Evolutionary conservation across 768 basidiomycete species (phyloP), one percentile per base, ranked within the genome.

Genomic region (Exsudoporus frostii): DNA sequence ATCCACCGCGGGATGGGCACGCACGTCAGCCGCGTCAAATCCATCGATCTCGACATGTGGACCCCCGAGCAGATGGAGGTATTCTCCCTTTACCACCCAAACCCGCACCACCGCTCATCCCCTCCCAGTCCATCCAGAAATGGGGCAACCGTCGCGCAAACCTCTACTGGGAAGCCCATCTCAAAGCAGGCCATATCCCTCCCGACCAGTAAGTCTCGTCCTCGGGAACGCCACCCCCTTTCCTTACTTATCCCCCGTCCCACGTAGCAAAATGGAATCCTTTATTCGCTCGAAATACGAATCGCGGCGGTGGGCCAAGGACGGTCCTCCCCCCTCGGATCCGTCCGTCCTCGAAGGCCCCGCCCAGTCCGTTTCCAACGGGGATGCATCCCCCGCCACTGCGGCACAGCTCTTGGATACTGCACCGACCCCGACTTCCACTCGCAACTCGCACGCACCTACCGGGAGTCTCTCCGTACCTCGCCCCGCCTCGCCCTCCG

Each of bases 251-350:
- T 42, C 20, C 14, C 22, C 14, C 7, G 8, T 19, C 24, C 22
- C 4, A 19, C 4, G 17, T 66, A 96, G 95, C 69, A 98, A 98
- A 81, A 94, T 98, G 78, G 96, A 98, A 53, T 93, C 91, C 0
- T 98, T 94, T 72, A 90, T 98, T 55, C 87, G 96, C 45, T 94
- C 91, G 20, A 98, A 99, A 70, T 99, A 99, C 69, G 96, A 99
- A 71, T 84, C 88, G 3, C 79, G 81, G 24, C 78, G 96, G 52
- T 99, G 96, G 96, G 96, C 95, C 2, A 74, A 88, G 71, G 90
- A 95, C n/a, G 93, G 90, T 0, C 88, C 90, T 14, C 83, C 79
- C 0, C 96, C 96, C 0, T 64, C 72, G 0, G 90, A 98, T 69
- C 96, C 95, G 3, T 84, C 88, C 17, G 73, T 81, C 0, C 78